Base-by-base conservation (phyloP, 352 stramenopile genomes). In the Pythium pyrilobum region DNA sequence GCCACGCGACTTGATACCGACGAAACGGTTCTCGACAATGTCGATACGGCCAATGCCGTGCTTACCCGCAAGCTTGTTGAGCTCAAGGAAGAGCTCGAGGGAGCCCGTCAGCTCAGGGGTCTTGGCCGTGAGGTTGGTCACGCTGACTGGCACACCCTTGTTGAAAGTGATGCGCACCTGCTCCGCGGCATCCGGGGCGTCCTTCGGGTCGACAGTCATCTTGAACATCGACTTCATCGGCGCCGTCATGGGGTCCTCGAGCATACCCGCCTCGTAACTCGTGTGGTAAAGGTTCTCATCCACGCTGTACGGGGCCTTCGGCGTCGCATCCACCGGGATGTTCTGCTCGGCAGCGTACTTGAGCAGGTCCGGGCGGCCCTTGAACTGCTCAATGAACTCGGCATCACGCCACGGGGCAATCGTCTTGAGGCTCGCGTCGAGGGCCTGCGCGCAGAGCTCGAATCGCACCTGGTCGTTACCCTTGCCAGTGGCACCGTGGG, bases 211-310 rank as follows among this genome's bases (percentile, higher is more conserved):
- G 32, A 94, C 79, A 29, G 95, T 99, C 94, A 98, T 98, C 85
- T 98, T 98, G 79, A 98, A 99, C 96, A 99, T 99, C 63, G 79
- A 74, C 58, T 96, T 83, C 56, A 97, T 95, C 20, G 94, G 91
- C 33, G 76, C 74, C n/a, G 79, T 96, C 74, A 96, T 96, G 10
- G 86, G 89, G 65, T 98, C 88, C 68, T 99, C 97, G 2, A 99
- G 81, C 77, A 92, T 92, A 27, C 96, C 96, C 41, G 82, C 95
- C 69, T 99, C 97, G 81, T 98, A 99, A 50, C 88, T 98, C 28
- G 95, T 99, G 78, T 99, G 97, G 81, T 98, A 98, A 42, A 99
- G 67, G 73, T 99, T 99, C 69, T 99, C 97, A 67, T 99, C 97
- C 58, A 99, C 92, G 31, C 87, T 98, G 84, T 99, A 99, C 28